These are phyloP conservation scores for Bodo saltans DNA, from an alignment of 78 protist species.

Conservation along the genomic window DNA sequence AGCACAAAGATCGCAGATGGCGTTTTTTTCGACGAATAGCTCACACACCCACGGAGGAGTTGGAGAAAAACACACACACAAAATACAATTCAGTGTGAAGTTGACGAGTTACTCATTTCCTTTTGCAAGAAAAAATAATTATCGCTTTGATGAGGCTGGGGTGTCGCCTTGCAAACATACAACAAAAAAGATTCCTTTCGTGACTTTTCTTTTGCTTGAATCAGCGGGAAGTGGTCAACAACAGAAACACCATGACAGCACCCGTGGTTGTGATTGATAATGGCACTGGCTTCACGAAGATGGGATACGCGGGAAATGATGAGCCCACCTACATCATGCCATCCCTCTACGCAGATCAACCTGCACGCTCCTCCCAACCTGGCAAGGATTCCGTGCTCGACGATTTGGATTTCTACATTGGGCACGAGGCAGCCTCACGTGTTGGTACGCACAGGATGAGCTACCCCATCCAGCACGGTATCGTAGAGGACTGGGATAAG, in stretches of 20 bases:
- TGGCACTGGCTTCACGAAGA: conserved; percentile 97
- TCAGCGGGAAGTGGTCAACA: too few relatives aligned
- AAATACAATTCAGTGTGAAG: too few relatives aligned
- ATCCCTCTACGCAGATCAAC: conserved; percentile 41
- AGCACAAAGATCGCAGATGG: background rate
- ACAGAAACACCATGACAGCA: background rate
- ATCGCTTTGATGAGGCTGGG: too few relatives aligned
- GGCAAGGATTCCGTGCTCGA: conserved; percentile 67
- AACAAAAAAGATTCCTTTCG: too few relatives aligned
- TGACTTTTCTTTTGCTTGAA: too few relatives aligned
- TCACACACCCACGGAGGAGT: too few relatives aligned
- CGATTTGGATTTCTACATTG: conserved; percentile 97
- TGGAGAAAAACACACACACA: too few relatives aligned
- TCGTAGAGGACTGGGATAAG: conserved; percentile 91
- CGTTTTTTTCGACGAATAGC: too few relatives aligned
- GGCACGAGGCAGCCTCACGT: conserved; percentile 72
- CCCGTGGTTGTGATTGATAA: conserved; percentile 93
- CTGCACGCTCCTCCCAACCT: background rate
- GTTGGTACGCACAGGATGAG: conserved; percentile 55
- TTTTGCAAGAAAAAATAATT: too few relatives aligned
- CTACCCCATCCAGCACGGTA: conserved; percentile 92
- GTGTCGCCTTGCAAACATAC: too few relatives aligned
- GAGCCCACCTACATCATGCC: conserved; percentile 94
- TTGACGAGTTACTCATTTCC: too few relatives aligned
- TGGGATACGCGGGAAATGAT: conserved; percentile 96